Evolutionary conservation across 2,329 filamentous ascomycete genomes (phyloP), one percentile per base, ranked within the genome.

Genomic region (Epichloe gansuensis): DNA sequence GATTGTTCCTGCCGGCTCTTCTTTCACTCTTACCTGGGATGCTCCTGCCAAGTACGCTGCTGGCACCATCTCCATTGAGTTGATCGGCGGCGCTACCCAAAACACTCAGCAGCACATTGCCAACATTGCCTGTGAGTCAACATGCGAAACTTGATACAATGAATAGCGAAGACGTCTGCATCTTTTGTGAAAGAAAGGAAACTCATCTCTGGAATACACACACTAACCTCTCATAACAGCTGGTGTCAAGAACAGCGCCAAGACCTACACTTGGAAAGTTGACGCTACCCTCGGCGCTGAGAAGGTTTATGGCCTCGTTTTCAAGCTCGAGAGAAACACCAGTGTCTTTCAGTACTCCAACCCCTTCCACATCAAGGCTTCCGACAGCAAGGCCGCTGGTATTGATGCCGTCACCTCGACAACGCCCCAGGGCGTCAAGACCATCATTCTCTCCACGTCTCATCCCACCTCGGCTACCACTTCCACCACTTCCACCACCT

Each of bases 321-420:
- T 84, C 66, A 64, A 64, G 56, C 70, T 74, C 38, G 72, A 76
- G 58, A 66, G 64, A 56, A 62, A 80, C 67, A 51, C 68, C 23
- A 56, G 48, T 11, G 66, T 73, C 62, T 80, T 78, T 74, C 79
- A 84, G 73, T 83, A 76, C 74, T 80, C 77, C 52, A 75, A 74
- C 70, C 78, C 78, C 59, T 84, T 84, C 72, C 59, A 69, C 61
- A 79, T 81, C 61, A 61, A 63, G 51, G 68, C 49, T 54, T 48
- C 53, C 51, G 58, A 56, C 52, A 53, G 63, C 54, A 55, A 56
- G 49, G 50, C 58, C 55, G 55, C 66, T 61, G 52, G 61, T 34
- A 44, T 50, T 31, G 8, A 51, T 40, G 64, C 62, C 58, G 53
- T 58, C 54, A 62, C 63, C 55, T 46, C 60, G 45, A 67, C 60